These are phyloP conservation scores for Spatholobus suberectus DNA, from an alignment of 306 rosid genomes.

Conservation along the genomic window DNA sequence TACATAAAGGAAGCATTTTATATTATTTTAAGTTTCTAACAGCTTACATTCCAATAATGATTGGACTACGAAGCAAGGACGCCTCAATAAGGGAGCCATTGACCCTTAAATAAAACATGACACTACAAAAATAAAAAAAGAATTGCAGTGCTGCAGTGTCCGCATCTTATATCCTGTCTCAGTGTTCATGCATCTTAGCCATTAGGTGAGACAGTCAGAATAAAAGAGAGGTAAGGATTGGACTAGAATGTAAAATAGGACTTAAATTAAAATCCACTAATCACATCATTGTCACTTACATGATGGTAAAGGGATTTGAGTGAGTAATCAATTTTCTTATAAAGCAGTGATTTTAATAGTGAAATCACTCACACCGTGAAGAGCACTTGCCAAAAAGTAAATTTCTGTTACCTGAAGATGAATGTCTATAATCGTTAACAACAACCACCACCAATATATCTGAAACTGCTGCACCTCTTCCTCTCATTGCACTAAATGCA, in stretches of 20 bases:
- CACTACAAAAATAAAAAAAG: background rate
- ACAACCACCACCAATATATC: no score
- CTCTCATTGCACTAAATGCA: no score
- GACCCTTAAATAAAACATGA: background rate
- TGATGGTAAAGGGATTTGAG: no score
- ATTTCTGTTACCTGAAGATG: no score
- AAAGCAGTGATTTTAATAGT: no score
- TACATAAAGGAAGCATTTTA: no score
- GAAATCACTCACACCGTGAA: no score
- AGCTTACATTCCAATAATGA: slow-evolving; percentile 6
- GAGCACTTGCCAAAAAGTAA: background rate
- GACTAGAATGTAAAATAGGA: background rate
- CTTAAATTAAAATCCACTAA: background rate
- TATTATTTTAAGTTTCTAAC: no score
- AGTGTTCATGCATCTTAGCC: background rate
- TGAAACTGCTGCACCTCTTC: no score
- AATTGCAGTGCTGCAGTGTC: no score
- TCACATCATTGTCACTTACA: background rate
- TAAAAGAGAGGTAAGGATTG: background rate
- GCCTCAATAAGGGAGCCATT: background rate
- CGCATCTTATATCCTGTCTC: background rate
- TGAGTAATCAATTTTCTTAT: no score
- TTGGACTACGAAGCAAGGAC: background rate
- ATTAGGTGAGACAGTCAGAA: background rate
- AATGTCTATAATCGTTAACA: no score